These are phyloP conservation scores for Ogataea trehaloabstinens DNA, from an alignment of 805 yeast species.

Conservation along the genomic window DNA sequence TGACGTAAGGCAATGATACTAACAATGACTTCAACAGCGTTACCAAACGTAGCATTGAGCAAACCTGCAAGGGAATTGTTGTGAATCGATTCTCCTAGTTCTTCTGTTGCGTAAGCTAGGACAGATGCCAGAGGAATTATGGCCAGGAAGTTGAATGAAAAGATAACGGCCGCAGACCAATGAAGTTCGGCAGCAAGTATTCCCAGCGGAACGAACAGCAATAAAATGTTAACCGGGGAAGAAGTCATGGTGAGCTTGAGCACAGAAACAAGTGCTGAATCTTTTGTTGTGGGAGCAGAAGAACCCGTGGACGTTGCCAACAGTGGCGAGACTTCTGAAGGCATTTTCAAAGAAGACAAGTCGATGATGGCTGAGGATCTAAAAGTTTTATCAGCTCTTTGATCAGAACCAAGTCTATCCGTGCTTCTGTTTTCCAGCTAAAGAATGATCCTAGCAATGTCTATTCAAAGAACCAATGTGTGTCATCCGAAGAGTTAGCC, in stretches of 20 bases:
- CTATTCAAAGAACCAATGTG: no score
- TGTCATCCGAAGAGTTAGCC: no score
- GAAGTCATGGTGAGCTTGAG: conserved; percentile 22
- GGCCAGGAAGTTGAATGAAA: conserved; percentile 79
- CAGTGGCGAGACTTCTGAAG: conserved; percentile 4
- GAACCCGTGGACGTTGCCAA: background rate
- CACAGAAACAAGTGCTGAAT: conserved; percentile 1
- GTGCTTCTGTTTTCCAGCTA: no score
- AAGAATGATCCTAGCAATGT: no score
- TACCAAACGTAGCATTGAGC: conserved; percentile 95
- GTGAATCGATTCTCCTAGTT: conserved; percentile 70
- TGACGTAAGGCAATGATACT: conserved; percentile 83
- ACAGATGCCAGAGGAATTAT: conserved; percentile 91
- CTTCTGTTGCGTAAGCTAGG: conserved; percentile 91
- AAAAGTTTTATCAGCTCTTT: no score
- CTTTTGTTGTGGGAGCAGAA: background rate
- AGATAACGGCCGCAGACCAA: conserved; percentile 54
- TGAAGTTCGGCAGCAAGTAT: conserved; percentile 62
- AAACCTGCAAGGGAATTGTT: conserved; percentile 94
- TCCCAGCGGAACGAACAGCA: conserved; percentile 89
- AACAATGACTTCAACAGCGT: conserved; percentile 95
- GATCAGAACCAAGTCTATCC: no score
- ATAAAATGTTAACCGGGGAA: conserved; percentile 66
- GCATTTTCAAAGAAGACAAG: no score
- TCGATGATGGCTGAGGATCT: no score